phyloP scores from a whole-genome alignment of 176 grass and related monocot genomes.

The Secale cereale region DNA sequence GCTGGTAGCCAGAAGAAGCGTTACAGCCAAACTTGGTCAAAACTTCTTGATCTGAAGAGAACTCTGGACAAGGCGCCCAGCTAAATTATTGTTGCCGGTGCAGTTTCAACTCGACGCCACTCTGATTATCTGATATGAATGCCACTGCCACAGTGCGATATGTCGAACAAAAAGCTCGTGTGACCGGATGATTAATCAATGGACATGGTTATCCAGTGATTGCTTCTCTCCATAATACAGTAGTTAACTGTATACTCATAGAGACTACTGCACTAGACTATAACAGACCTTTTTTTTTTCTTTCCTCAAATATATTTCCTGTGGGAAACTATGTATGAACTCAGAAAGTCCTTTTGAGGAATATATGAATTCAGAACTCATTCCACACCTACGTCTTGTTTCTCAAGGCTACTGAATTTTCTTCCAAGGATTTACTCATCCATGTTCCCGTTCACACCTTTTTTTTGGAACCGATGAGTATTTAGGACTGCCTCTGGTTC shows the following conservation, averaged over 20 bases:
- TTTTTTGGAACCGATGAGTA: too few species aligned
- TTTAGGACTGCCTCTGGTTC: too few species aligned
- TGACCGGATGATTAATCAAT: neutral
- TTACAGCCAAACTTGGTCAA: slow-evolving; percentile 40
- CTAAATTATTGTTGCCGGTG: neutral
- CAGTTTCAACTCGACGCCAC: neutral
- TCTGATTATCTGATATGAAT: slow-evolving; percentile 4
- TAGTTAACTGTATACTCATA: neutral
- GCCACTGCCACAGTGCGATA: neutral
- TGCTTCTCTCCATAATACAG: neutral
- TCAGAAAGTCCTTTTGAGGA: too few species aligned
- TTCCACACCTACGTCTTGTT: neutral
- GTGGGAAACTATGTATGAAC: neutral
- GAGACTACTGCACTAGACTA: too few species aligned
- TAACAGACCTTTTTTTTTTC: neutral
- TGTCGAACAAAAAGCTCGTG: neutral
- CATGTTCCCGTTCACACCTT: neutral
- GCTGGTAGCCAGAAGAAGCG: slow-evolving; percentile 20
- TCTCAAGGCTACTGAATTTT: neutral
- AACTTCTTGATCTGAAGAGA: slow-evolving; percentile 67
- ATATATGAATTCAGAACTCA: too few species aligned
- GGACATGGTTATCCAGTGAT: neutral
- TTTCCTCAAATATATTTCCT: neutral
- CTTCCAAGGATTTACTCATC: neutral
- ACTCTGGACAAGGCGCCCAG: slow-evolving; percentile 31